Evolutionary conservation across 306 rosid genomes (phyloP).

Genomic region (Prunus mongolica): DNA sequence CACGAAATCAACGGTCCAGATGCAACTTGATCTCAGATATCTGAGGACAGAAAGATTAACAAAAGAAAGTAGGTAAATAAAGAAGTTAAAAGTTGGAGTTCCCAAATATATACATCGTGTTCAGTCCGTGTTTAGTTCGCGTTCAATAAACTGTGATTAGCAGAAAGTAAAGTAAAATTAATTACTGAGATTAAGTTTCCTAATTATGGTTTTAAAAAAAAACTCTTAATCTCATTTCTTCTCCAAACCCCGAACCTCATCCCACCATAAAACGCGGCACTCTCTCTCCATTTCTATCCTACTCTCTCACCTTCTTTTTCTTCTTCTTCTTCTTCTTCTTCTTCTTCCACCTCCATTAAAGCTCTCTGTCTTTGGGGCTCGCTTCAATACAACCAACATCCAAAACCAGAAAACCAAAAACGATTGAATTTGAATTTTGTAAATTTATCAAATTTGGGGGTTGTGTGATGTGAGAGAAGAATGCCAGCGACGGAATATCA

Average conservation of each 20-base stretch:
- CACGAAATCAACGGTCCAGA: slow-evolving; percentile 21
- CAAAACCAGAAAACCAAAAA: not conserved
- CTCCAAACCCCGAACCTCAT: not conserved
- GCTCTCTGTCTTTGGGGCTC: not conserved
- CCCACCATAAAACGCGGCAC: slow-evolving; percentile 35
- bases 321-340: too few species aligned
- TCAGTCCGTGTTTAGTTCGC: slow-evolving; percentile 20
- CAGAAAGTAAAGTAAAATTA: not conserved
- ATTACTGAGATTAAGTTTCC: not conserved
- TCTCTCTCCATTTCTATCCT: slow-evolving; percentile 4
- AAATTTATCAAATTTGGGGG: not conserved
- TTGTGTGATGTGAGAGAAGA: slow-evolving; percentile 18
- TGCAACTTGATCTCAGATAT: not conserved
- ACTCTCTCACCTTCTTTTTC: not conserved
- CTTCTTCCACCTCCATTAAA: not conserved
- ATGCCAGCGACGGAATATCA: slow-evolving; percentile 68
- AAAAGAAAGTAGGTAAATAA: not conserved
- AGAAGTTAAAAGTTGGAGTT: not conserved
- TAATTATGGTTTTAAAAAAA: not conserved
- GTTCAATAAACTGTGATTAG: not conserved
- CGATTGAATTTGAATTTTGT: not conserved
- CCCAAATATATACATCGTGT: slow-evolving; percentile 22
- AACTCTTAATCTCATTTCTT: not conserved
- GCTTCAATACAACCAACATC: not conserved
- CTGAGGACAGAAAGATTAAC: not conserved